Percentiles rank a stretch among this genome's conserved stretches.
These are phyloP conservation scores for Epichloe gansuensis DNA, from an alignment of 2,329 filamentous ascomycete species.

Conservation along the genomic window DNA sequence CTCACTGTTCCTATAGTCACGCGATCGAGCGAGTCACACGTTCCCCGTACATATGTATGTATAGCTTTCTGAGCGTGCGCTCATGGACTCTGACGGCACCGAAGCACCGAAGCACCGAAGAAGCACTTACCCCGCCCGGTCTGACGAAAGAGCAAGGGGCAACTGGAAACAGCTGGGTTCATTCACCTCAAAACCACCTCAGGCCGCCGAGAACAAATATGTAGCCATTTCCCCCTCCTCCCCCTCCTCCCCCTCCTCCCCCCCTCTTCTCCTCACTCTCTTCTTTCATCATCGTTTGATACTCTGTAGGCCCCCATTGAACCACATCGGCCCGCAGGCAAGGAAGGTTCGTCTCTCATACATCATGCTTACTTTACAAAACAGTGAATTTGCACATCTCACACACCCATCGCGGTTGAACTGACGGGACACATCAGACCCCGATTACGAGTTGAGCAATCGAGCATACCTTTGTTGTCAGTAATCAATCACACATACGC, in stretches of 20 bases:
- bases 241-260: conserved; percentile 5
- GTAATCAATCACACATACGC: neutral
- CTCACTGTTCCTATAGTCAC: conserved; percentile 5
- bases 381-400: neutral
- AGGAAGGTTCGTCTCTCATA: conserved; percentile 4
- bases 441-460: neutral
- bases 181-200: conserved; percentile 7
- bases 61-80: neutral
- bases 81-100: conserved; percentile 11
- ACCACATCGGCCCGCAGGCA: neutral
- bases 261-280: conserved; percentile 8
- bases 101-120: conserved; percentile 16
- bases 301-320: conserved; percentile 7
- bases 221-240: conserved; percentile 16
- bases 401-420: neutral
- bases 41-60: too few species aligned
- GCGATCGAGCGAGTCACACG: conserved; percentile 8
- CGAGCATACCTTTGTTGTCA: neutral
- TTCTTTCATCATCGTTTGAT: conserved; percentile 11
- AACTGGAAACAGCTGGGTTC: conserved; percentile 7
- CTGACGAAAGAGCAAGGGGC: conserved; percentile 25
- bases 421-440: neutral
- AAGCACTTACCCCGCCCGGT: conserved; percentile 32
- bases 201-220: conserved; percentile 19
- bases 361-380: neutral